Base-by-base conservation (phyloP, 2,329 filamentous ascomycete genomes). In the Phaeosphaeriaceae sp. region DNA sequence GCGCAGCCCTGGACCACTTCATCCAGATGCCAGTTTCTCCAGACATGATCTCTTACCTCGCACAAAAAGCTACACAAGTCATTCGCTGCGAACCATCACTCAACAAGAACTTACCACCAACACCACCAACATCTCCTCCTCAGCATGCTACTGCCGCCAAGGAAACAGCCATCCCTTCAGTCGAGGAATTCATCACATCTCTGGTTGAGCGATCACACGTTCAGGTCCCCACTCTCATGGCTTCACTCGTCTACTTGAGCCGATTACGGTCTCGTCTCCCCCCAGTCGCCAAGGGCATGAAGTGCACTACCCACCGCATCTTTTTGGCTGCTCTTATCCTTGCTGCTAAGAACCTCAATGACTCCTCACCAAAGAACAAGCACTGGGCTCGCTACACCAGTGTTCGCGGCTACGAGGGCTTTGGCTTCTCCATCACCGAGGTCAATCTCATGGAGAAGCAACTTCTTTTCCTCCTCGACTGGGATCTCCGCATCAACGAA, bases 401-500 rank as follows among this genome's bases (percentile, higher is more conserved):
- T 66, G 87, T 96, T 63, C 82, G 81, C 55, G 85, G 83, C 45
- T 88, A 81, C 73, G 85, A 86, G 9, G 84, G 81, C 68, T 99
- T 97, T 68, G 90, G 92, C 64, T 97, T 99, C 81, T 93, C 87
- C 66, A 83, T 92, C 61, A 94, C 90, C 29, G 94, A 99, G 78
- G 94, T 99, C 66, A 99, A 99, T 80, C 83, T 97, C 55, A 99
- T 99, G 94, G 94, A 99, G 83, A 95, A 96, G 83, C 94, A 99
- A 77, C 83, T 99, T 23, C 87, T 99, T 43, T 94, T 91, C 79
- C 84, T 99, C 35, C 82, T 99, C 37, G 90, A 97, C 72, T 99
- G 92, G 91, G 91, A 99, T 61, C 84, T 96, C 52, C 84, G 90
- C 61, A 92, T 99, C 68, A 87, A 82, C 34, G 86, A 92, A 68